A percentile compares a stretch with the other conserved stretches of the same genome.
These are phyloP conservation scores for Nowakowskiella sp. DNA, from an alignment of 192 early-diverging fungal genomes.

Conservation along the genomic window DNA sequence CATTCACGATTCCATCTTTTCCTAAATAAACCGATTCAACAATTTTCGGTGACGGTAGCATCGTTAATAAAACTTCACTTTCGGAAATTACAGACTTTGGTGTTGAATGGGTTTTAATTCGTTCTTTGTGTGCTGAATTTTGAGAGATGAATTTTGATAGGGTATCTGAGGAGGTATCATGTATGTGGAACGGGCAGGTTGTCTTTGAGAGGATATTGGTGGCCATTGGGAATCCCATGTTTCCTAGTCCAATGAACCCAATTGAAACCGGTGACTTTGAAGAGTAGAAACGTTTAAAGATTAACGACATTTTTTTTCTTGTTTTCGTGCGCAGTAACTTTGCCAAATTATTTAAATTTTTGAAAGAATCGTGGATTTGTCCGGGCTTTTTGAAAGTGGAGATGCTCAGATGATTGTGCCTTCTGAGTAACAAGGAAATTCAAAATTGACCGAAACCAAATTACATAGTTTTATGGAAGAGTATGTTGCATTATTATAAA, in stretches of 20 bases:
- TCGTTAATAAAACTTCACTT: slow-evolving; percentile 73
- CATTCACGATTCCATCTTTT: slow-evolving; percentile 51
- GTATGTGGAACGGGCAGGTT: slow-evolving; percentile 51
- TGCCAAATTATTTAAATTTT: too few relatives aligned
- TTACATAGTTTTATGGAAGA: too few relatives aligned
- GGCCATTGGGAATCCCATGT: slow-evolving; percentile 86
- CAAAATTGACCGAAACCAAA: too few relatives aligned
- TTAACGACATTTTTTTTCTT: too few relatives aligned
- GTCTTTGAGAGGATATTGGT: slow-evolving; percentile 63
- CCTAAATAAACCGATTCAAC: slow-evolving; percentile 79
- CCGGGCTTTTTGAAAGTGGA: too few relatives aligned
- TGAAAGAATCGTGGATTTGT: too few relatives aligned
- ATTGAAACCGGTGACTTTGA: too few relatives aligned
- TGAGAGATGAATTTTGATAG: slow-evolving; percentile 48
- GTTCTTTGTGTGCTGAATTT: background rate
- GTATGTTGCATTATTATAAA: too few relatives aligned
- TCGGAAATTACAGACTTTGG: background rate
- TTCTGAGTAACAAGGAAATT: too few relatives aligned
- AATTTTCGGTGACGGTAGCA: slow-evolving; percentile 78
- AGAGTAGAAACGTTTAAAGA: too few relatives aligned
- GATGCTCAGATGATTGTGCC: too few relatives aligned
- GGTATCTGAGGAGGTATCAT: slow-evolving; percentile 57
- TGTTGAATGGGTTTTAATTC: background rate
- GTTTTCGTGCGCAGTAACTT: too few relatives aligned
- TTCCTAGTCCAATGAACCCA: slow-evolving; percentile 87